Evolutionary conservation across 1,284 basidiomycete species (phyloP).

Genomic region (Ustilago crameri): DNA sequence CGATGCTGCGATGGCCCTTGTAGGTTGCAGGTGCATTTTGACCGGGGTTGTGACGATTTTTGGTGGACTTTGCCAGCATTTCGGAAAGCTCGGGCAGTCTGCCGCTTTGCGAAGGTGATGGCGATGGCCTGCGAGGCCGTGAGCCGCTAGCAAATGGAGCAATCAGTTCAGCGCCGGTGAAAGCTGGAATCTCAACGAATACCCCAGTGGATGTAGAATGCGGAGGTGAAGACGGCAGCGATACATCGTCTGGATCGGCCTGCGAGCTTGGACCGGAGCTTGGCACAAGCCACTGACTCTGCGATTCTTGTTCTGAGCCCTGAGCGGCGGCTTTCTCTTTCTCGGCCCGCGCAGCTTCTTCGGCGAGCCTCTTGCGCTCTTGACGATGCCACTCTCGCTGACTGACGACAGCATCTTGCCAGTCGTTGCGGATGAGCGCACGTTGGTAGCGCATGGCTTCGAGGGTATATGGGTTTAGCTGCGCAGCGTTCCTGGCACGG

Average conservation of each 20-base stretch:
- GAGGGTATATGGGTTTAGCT: constrained; percentile 69
- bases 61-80: constrained; percentile 13
- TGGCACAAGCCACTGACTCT: constrained; percentile 46
- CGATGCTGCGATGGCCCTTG: constrained; percentile 21
- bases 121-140: constrained; percentile 6
- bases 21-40: constrained; percentile 16
- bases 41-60: not conserved
- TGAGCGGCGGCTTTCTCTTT: constrained; percentile 15
- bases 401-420: constrained; percentile 69
- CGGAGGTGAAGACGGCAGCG: constrained; percentile 16
- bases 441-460: constrained; percentile 67
- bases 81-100: constrained; percentile 34
- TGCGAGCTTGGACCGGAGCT: constrained; percentile 43
- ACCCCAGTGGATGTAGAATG: constrained; percentile 13
- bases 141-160: not conserved
- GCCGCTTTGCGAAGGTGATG: constrained; percentile 26
- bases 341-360: constrained; percentile 34
- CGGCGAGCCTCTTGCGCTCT: constrained; percentile 38
- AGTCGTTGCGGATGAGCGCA: constrained; percentile 67
- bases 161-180: not conserved
- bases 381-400: constrained; percentile 58
- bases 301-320: constrained; percentile 20
- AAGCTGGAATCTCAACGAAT: constrained; percentile 25
- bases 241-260: constrained; percentile 25
- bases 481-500: constrained; percentile 65